Evolutionary conservation across 2,329 filamentous ascomycete genomes (phyloP).

Genomic region (Aspergillus quadrilineatus): DNA sequence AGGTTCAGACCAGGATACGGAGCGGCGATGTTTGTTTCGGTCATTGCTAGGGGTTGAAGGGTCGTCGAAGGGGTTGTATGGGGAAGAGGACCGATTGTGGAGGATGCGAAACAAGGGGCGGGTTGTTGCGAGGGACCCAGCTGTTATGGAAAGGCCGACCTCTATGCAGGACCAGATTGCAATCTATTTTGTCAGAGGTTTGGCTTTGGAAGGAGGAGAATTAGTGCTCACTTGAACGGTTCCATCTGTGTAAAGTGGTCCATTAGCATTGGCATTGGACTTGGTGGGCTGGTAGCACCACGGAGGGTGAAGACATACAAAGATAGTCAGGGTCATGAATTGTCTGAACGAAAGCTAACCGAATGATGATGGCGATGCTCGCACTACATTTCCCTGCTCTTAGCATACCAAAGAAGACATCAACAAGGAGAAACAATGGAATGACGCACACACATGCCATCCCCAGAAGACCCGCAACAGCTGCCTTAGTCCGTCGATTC

Average conservation of each 20-base stretch:
- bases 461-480: constrained; percentile 19
- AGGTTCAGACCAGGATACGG: not conserved
- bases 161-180: constrained; percentile 26
- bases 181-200: constrained; percentile 11
- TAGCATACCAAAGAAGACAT: not conserved
- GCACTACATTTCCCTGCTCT: constrained; percentile 14
- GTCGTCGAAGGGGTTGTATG: not conserved
- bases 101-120: constrained; percentile 19
- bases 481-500: constrained; percentile 19
- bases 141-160: constrained; percentile 23
- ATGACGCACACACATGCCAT: constrained; percentile 24
- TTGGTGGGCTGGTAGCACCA: not conserved
- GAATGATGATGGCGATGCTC: constrained; percentile 21
- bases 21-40: not conserved
- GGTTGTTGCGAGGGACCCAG: constrained; percentile 22
- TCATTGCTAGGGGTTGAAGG: not conserved
- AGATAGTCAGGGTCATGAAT: constrained; percentile 19
- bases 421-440: no score
- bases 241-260: not conserved
- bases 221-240: constrained; percentile 2
- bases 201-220: not conserved
- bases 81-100: not conserved
- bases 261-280: not conserved
- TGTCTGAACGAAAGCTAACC: constrained; percentile 19
- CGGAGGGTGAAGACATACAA: constrained; percentile 13